Evolutionary conservation across 306 rosid species (phyloP), one percentile per base, ranked within the genome.

Genomic region (Bauhinia variegata): DNA sequence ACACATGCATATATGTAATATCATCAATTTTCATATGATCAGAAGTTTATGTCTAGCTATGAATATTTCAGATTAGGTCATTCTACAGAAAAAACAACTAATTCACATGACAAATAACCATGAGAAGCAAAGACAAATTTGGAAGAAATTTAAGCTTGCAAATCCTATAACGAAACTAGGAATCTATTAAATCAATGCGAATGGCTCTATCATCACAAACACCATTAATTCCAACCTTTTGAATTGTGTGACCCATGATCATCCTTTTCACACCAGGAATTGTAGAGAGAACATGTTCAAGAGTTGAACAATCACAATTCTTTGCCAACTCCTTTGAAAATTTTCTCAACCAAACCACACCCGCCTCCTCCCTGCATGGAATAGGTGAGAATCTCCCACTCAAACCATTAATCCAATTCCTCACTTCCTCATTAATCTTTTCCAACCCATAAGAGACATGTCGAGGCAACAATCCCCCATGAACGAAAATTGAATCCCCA

Each of bases 211-310:
- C 76, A 0, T 85, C 79, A 33, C 98, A 93, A 28, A 43, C 85
- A 0, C 89, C 82, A 59, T 89, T 93, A 32, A 93, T 89, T 57
- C 98, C 98, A 7, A 13, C 61, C 6, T n/a, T 16, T 64, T 93
- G 98, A 67, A 93, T 93, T 0, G 97, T 88, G 75, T 93, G 98
- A 0, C 98, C 96, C 97, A 93, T 88, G 28, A 93, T 79, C 98
- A 93, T 86, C 70, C 97, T 87, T 83, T 83, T 93, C 16, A 73
- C 96, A 8, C 97, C 97, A 0, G 97, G 98, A 52, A 93, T 71
- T 3, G 97, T 89, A 2, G 81, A 59, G 4, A 93, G 81, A 65
- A 88, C 96, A 63, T 86, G 93, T 71, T 89, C 91, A 8, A 93
- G 84, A 11, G 86, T 68, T 11, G 85, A 59, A 75, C 97, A 93